Percentiles rank a stretch among this genome's conserved stretches.
Conservation (phyloP, 164 flowering plant species). For the Kingdonia uniflora region DNA sequence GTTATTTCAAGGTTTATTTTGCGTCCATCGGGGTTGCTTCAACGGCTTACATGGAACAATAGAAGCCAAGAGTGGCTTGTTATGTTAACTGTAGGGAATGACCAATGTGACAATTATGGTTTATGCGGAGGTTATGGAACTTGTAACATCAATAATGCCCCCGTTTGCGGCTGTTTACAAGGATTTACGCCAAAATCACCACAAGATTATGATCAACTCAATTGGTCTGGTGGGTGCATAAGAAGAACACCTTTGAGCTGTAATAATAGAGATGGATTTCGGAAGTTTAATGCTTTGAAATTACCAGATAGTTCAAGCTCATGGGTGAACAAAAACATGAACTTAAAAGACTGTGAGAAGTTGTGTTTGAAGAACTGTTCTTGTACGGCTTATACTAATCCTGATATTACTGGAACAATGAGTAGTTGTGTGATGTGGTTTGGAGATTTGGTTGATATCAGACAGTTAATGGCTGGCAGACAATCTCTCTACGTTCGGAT, state of each 20-base stretch:
- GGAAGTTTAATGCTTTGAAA: not conserved
- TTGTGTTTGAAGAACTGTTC: constrained; percentile 22
- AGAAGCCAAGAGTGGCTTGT: constrained; percentile 8
- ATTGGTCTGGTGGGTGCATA: constrained; percentile 13
- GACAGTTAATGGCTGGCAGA: constrained; percentile 1
- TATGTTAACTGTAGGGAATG: constrained; percentile 23
- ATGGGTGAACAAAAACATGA: constrained; percentile 9
- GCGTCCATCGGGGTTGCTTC: not conserved
- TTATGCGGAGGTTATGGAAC: constrained; percentile 27
- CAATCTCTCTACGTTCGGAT: constrained; percentile 19
- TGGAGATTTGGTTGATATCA: constrained; percentile 17
- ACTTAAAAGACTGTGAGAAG: constrained; percentile 12
- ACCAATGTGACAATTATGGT: constrained; percentile 31
- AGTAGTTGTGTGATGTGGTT: constrained; percentile 20
- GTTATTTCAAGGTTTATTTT: not conserved
- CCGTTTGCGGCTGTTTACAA: constrained; percentile 7
- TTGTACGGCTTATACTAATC: constrained; percentile 21
- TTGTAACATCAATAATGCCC: not conserved
- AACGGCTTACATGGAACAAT: constrained; percentile 1
- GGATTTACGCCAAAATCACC: constrained; percentile 12
- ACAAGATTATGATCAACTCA: constrained; percentile 6
- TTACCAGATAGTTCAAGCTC: not conserved
- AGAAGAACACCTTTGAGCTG: constrained; percentile 5
- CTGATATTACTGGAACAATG: constrained; percentile 4
- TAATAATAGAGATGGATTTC: not conserved